Percentiles rank a stretch among this genome's conserved stretches.
phyloP scores from a whole-genome alignment of 2,329 filamentous ascomycete genomes.

The Fusarium torreyae region DNA sequence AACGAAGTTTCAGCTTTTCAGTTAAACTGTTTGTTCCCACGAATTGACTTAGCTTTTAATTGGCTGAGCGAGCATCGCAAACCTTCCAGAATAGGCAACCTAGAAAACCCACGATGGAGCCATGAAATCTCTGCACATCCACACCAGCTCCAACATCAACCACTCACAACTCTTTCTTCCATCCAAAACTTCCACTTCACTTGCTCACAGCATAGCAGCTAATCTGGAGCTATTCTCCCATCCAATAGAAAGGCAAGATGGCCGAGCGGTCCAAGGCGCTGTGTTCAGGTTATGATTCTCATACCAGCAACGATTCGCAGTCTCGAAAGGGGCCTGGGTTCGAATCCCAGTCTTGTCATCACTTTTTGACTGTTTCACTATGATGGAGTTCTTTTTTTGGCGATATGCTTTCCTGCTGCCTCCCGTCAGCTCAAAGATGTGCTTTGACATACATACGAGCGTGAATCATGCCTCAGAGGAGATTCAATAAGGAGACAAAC shows the following conservation, averaged over 20 bases:
- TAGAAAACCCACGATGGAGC: too few relatives aligned
- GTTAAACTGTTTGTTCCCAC: too few relatives aligned
- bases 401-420: too few relatives aligned
- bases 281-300: conserved; percentile 28
- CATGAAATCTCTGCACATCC: neutral
- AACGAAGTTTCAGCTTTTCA: too few relatives aligned
- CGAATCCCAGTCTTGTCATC: conserved; percentile 24
- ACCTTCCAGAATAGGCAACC: too few relatives aligned
- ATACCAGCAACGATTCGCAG: conserved; percentile 21
- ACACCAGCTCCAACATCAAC: neutral
- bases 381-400: neutral
- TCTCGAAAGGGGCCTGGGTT: conserved; percentile 33
- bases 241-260: conserved; percentile 6
- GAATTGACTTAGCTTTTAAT: too few relatives aligned
- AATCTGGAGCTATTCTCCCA: neutral
- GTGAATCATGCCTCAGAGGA: too few relatives aligned
- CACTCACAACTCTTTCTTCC: neutral
- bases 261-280: conserved; percentile 24
- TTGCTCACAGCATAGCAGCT: neutral
- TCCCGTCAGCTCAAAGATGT: too few relatives aligned
- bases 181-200: neutral
- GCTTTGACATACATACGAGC: too few relatives aligned
- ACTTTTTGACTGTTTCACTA: neutral
- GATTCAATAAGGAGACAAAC: too few relatives aligned
- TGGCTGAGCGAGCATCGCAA: too few relatives aligned